Conservation (phyloP, 805 yeast genomes). For the Barnettozyma salicaria region DNA sequence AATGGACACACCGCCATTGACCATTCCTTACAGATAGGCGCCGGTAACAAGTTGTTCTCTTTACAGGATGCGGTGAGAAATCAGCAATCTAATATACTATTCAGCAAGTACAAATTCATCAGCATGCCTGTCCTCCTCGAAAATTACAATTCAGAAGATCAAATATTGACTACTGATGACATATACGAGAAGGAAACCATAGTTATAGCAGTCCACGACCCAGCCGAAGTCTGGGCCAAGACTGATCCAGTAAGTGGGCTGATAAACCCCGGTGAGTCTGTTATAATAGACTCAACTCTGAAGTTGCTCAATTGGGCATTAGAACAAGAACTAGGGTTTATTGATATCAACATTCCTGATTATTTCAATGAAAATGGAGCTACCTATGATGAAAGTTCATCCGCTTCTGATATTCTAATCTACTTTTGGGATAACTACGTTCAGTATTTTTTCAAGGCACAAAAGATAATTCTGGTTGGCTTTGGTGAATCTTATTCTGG, state of each 20-base stretch:
- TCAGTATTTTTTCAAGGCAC: slow-evolving; percentile 57
- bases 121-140: slow-evolving; percentile 56
- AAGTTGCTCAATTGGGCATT: slow-evolving; percentile 66
- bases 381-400: slow-evolving; percentile 27
- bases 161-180: slow-evolving; percentile 64
- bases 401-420: slow-evolving; percentile 70
- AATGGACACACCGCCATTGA: slow-evolving; percentile 41
- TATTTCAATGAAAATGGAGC: slow-evolving; percentile 39
- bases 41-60: slow-evolving; percentile 38
- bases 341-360: slow-evolving; percentile 79
- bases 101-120: slow-evolving; percentile 51
- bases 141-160: slow-evolving; percentile 42
- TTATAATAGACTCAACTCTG: slow-evolving; percentile 68
- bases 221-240: slow-evolving; percentile 89
- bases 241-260: slow-evolving; percentile 74
- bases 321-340: slow-evolving; percentile 60
- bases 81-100: slow-evolving; percentile 56
- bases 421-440: slow-evolving; percentile 90
- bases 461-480: slow-evolving; percentile 74
- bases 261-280: slow-evolving; percentile 65
- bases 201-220: slow-evolving; percentile 76
- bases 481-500: slow-evolving; percentile 88
- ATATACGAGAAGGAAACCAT: slow-evolving; percentile 60
- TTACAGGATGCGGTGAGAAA: slow-evolving; percentile 72
- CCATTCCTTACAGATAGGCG: slow-evolving; percentile 30